Evolutionary conservation across 169 alveolate species (phyloP), one percentile per base, ranked within the genome.

Genomic region (Plasmodium vinckei): DNA sequence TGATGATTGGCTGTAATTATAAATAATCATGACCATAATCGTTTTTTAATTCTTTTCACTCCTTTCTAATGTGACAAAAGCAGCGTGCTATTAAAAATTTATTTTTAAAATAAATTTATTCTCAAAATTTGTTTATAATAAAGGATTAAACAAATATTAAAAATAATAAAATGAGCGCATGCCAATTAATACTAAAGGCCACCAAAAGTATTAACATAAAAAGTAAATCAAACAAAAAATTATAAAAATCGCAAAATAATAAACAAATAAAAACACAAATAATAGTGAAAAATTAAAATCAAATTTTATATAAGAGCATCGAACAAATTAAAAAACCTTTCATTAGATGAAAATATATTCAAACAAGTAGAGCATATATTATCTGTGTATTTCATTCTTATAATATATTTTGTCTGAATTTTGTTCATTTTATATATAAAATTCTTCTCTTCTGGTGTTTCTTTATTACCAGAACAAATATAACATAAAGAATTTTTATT

Each of bases 391-490:
- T 67, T 82, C 90, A 82, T 82, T 53, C 42, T 82, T 60, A 56
- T 71, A 19, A 67, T 13, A 70, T 82, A 67, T 53, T 39, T 15
- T 33, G 57, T 54, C 44, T 82, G 90, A 67, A 82, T 42, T 57
- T 82, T 82, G 27, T 82, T 53, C 90, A 82, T 19, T 61, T 68
- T 82, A 67, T 54, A 67, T 67, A 82, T 82, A 33, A 82, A 82
- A 15, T 7, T 19, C 57, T 65, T 82, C 56, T 82, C 73, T 65
- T 82, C 90, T 42, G 27, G 6, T 53, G 70, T 82, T 60, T 82
- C 90, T 71, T 82, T 82, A 67, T 82, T 82, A 5, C 90, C 90
- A 9, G 49, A 54, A 61, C 90, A 82, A 44, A 82, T 82, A 25
- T 17, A 67, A 15, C 90, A 82, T 9, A 33, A 19, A 5, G 67